Base-by-base conservation (phyloP, 2,329 filamentous ascomycete species). In the Hymenoscyphus infarciens region DNA sequence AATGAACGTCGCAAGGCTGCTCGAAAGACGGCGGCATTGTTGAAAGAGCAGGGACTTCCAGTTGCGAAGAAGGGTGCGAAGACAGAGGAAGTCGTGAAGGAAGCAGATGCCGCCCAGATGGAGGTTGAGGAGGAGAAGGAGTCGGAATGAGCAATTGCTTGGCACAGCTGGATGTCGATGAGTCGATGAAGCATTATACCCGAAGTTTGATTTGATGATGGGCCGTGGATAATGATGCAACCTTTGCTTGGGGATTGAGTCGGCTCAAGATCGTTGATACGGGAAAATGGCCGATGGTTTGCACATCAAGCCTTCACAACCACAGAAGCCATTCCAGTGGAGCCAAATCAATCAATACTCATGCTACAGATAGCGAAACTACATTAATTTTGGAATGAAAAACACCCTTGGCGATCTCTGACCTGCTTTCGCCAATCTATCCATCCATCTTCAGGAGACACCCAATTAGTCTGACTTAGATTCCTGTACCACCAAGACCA, bases 1-100 rank as follows among this genome's bases (percentile, higher is more conserved):
- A 63, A 63, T 56, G 61, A 63, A 27, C 53, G 61, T n/a, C 54
- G 61, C 27, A 63, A 63, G 39, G 61, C 57, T n/a, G 61, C 61
- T 10, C 56, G 61, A 42, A 63, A 29, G 52, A 57, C 53, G 25
- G 61, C 61, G 27, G 29, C 49, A 13, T 13, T 60, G 58, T 29
- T 60, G 33, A 55, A 33, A 35, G 45, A 31, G 13, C 27, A 35
- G 27, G 29, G n/a, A 7, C 25, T 33, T 22, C 27, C 29, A 3
- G 42, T 33, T 27, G 38, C 19, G 11, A 42, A 29, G 35, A 42
- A 42, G 10, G 33, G 58, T 3, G 35, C 19, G 25, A 49, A 33
- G 16, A 52, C 33, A 7, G 27, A 45, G 19, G 49, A 55, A 1
- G 31, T 5, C 8, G 19, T 16, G 15, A 27, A 19, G n/a, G 33